Evolutionary conservation across 108 stramenopile species (phyloP).

Genomic region (Schizochytrium sp.): DNA sequence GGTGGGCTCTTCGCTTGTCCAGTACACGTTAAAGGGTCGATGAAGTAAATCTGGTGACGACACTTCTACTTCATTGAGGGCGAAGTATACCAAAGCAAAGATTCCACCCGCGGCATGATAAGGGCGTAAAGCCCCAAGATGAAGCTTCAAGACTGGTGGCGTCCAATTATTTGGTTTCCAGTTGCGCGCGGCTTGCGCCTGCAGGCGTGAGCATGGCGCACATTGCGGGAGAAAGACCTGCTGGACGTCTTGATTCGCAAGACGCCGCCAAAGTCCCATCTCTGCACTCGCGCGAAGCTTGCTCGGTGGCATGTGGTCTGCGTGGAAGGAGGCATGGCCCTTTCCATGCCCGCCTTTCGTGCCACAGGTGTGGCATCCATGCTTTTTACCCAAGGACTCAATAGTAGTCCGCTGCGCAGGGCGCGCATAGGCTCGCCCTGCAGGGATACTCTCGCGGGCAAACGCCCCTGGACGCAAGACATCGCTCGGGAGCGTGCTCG

Average conservation of each 20-base stretch:
- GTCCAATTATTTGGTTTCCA: background rate
- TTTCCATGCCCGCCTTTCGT: background rate
- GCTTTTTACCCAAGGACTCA: background rate
- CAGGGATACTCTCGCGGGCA: background rate
- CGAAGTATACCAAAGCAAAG: no score
- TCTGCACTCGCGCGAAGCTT: background rate
- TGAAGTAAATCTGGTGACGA: no score
- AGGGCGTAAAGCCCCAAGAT: background rate
- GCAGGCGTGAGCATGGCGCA: background rate
- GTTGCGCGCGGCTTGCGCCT: background rate
- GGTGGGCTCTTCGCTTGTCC: no score
- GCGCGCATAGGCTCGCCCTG: background rate
- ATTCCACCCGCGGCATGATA: background rate
- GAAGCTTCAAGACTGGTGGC: background rate
- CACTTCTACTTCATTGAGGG: no score
- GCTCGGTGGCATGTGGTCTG: constrained; percentile 5
- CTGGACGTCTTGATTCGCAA: background rate
- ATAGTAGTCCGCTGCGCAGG: background rate
- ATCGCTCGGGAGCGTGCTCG: background rate
- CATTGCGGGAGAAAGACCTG: background rate
- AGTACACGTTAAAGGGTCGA: no score
- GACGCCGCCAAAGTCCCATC: background rate
- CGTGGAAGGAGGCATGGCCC: background rate
- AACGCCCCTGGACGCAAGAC: background rate
- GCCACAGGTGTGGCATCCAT: background rate